Conservation (phyloP, 192 early-diverging fungal species). For the Coemansia nantahalensis region DNA sequence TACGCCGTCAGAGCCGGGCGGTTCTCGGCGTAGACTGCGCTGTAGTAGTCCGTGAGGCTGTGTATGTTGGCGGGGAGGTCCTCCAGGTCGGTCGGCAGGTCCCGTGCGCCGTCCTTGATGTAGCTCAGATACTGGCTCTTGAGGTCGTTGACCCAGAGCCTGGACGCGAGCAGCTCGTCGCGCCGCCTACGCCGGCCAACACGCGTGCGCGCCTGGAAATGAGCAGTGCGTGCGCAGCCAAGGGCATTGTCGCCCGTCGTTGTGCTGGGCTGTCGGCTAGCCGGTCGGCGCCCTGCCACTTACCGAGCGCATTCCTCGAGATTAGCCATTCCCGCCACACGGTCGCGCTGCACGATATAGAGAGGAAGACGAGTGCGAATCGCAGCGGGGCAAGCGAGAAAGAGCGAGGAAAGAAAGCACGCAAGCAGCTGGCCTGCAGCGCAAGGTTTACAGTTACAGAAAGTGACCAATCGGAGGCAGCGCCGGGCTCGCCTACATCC, state of each 20-base stretch:
- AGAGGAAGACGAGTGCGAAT: neutral
- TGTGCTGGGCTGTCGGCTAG: too few relatives aligned
- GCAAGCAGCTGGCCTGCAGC: neutral
- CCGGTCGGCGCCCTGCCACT: constrained; percentile 5
- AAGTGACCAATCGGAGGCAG: too few relatives aligned
- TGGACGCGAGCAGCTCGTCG: constrained; percentile 41
- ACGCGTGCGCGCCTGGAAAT: too few relatives aligned
- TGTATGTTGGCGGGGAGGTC: constrained; percentile 39
- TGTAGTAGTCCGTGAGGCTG: constrained; percentile 33
- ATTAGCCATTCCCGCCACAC: constrained; percentile 20
- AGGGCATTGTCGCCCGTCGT: too few relatives aligned
- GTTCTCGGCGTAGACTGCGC: constrained; percentile 35
- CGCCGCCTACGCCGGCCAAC: constrained; percentile 44
- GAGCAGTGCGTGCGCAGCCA: too few relatives aligned
- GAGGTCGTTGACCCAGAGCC: constrained; percentile 44
- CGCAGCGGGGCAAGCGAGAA: neutral
- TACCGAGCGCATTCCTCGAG: constrained; percentile 39
- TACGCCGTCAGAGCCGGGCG: constrained; percentile 33
- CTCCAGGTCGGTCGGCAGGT: constrained; percentile 37
- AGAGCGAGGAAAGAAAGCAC: constrained; percentile 1
- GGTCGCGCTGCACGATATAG: neutral
- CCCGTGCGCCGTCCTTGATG: constrained; percentile 22
- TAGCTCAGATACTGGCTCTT: constrained; percentile 41
- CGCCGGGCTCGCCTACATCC: too few relatives aligned
- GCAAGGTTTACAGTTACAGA: too few relatives aligned